Percentiles rank a stretch among this genome's conserved stretches.
phyloP scores from a whole-genome alignment of 169 alveolate species.

The Plasmodium berghei region DNA sequence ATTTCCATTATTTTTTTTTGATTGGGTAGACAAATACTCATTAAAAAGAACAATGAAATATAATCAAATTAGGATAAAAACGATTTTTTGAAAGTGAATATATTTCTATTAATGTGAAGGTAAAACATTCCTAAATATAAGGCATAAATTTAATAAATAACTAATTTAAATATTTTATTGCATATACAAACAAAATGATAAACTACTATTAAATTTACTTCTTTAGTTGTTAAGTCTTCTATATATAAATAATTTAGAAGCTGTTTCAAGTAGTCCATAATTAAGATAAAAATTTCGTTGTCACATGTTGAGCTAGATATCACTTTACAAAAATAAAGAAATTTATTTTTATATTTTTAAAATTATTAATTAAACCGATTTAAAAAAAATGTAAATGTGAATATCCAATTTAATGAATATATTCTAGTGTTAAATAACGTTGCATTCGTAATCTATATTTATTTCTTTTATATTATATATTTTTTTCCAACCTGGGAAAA shows the following conservation, averaged over 20 bases:
- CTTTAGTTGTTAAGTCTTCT: slow-evolving; percentile 44
- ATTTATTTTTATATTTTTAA: background rate
- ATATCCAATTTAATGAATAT: background rate
- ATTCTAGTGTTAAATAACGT: background rate
- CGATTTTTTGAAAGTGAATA: no score
- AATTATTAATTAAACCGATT: no score
- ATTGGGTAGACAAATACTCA: no score
- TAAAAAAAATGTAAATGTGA: background rate
- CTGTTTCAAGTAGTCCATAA: slow-evolving; percentile 62
- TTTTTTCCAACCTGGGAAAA: slow-evolving; percentile 57
- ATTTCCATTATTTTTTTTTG: no score
- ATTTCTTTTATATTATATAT: background rate
- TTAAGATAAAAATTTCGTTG: slow-evolving; percentile 8
- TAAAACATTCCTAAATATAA: no score
- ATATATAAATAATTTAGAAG: slow-evolving; percentile 41
- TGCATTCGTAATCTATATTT: background rate
- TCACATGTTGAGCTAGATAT: slow-evolving; percentile 39
- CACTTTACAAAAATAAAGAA: slow-evolving; percentile 18
- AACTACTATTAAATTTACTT: slow-evolving; percentile 7
- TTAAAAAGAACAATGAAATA: no score
- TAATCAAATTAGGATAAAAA: no score
- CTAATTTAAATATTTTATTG: background rate
- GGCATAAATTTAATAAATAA: background rate
- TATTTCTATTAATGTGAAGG: no score
- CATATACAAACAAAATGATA: no score